These are phyloP conservation scores for Xylariales sp. DNA, from an alignment of 2,329 filamentous ascomycete genomes.

Conservation along the genomic window DNA sequence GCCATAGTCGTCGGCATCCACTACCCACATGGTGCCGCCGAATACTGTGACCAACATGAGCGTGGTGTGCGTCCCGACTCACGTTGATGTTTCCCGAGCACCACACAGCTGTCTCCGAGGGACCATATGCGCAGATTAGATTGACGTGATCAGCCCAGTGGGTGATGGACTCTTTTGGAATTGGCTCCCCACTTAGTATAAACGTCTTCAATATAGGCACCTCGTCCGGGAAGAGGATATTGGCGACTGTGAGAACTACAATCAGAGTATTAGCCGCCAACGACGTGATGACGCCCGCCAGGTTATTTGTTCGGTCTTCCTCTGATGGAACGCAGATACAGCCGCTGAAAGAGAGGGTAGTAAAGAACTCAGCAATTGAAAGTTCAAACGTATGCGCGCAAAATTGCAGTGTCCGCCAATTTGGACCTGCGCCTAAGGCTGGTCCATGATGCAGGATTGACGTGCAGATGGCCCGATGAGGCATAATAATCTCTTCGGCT, in stretches of 20 bases:
- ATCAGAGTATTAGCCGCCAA: background rate
- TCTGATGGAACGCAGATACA: constrained; percentile 42
- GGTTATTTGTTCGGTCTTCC: constrained; percentile 14
- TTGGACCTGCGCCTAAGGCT: background rate
- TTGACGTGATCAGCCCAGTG: constrained; percentile 30
- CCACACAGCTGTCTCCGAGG: constrained; percentile 26
- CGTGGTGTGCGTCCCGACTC: background rate
- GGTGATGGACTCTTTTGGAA: constrained; percentile 19
- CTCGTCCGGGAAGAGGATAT: constrained; percentile 1
- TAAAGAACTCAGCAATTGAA: constrained; percentile 48
- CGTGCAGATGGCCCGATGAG: constrained; percentile 47
- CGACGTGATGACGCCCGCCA: background rate
- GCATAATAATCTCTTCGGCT: constrained; percentile 49
- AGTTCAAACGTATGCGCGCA: constrained; percentile 53
- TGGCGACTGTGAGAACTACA: constrained; percentile 2
- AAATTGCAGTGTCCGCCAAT: constrained; percentile 34
- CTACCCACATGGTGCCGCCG: constrained; percentile 33
- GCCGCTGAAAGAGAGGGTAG: constrained; percentile 44
- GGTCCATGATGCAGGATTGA: background rate
- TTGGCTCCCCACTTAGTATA: constrained; percentile 18
- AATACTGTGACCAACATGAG: constrained; percentile 18
- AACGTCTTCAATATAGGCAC: constrained; percentile 11
- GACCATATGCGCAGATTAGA: constrained; percentile 34
- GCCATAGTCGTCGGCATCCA: constrained; percentile 19
- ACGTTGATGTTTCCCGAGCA: background rate